Evolutionary conservation across 345 rosid genomes (phyloP), one percentile per base, ranked within the genome.

Genomic region (Syzygium grande): DNA sequence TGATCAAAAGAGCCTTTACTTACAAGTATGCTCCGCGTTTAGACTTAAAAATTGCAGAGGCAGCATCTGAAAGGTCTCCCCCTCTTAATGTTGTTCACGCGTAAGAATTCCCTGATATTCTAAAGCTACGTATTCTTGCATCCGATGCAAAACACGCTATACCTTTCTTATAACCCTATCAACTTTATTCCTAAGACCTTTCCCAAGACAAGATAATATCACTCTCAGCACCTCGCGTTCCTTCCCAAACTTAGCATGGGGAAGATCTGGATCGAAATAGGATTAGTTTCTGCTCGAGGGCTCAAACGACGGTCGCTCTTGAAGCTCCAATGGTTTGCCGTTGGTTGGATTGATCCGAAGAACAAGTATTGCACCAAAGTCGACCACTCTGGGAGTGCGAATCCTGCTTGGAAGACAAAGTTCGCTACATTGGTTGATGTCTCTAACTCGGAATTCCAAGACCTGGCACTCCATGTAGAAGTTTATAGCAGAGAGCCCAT

Each of bases 311-410:
- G 95, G 3, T 93, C 96, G 0, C 91, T 94, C 41, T 95, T 96
- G 94, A 97, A 95, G 93, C 95, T 93, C 80, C 99, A 97, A 53
- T 97, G 99, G 99, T 95, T 92, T 88, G 98, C 98, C 1, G 96
- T 95, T 51, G 99, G 99, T 3, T 97, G 99, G 99, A 90, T 97
- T 17, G 94, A 96, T 91, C 98, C 98, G 10, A 92, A 92, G 91
- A 92, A 94, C 92, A 96, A 95, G 91, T 97, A 97, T 85, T 94
- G 98, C 89, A 94, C 99, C 86, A 91, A 91, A 88, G 90, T 97
- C 11, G 95, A 95, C 91, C 93, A 89, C 85, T 91, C 97, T 34
- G 95, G 97, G 87, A 92, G 92, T 79, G 91, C 93, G 58, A 94
- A 95, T 63, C 97, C 98, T 9, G 84, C 89, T 1, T 96, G 99